These are phyloP conservation scores for Pleurozium schreberi DNA, from an alignment of 225 moss, liverwort and hornwort species.

Conservation along the genomic window DNA sequence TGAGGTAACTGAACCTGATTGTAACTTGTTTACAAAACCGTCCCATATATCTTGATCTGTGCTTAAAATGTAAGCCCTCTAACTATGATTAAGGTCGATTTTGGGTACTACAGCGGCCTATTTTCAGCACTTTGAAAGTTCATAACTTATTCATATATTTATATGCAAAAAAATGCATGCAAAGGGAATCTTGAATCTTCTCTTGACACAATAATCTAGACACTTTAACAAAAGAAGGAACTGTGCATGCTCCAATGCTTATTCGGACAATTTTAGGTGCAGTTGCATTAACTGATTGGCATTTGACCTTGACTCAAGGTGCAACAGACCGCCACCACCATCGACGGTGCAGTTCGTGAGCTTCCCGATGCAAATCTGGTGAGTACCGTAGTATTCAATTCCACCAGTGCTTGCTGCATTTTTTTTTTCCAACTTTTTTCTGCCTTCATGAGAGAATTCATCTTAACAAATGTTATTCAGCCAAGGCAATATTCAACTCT, in stretches of 20 bases:
- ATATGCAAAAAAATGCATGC: too few relatives aligned
- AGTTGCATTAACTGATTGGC: not conserved
- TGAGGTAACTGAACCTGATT: not conserved
- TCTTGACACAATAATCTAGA: too few relatives aligned
- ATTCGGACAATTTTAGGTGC: too few relatives aligned
- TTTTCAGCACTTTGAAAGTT: too few relatives aligned
- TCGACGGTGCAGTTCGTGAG: constrained; percentile 67
- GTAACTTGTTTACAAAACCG: not conserved
- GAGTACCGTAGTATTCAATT: not conserved
- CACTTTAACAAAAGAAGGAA: too few relatives aligned
- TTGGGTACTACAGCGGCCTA: too few relatives aligned
- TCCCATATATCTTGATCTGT: not conserved
- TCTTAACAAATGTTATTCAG: not conserved
- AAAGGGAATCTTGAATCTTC: not conserved
- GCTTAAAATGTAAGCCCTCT: too few relatives aligned
- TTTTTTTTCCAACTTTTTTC: not conserved
- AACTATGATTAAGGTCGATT: not conserved
- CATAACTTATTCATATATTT: too few relatives aligned
- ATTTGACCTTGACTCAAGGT: constrained; percentile 20
- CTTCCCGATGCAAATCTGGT: constrained; percentile 80
- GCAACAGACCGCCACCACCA: constrained; percentile 56
- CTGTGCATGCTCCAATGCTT: too few relatives aligned
- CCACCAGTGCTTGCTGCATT: not conserved
- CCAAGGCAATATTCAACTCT: not conserved
- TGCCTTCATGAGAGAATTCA: not conserved